Evolutionary conservation across 169 alveolate species (phyloP), one percentile per base, ranked within the genome.

Genomic region (Theileria orientalis): DNA sequence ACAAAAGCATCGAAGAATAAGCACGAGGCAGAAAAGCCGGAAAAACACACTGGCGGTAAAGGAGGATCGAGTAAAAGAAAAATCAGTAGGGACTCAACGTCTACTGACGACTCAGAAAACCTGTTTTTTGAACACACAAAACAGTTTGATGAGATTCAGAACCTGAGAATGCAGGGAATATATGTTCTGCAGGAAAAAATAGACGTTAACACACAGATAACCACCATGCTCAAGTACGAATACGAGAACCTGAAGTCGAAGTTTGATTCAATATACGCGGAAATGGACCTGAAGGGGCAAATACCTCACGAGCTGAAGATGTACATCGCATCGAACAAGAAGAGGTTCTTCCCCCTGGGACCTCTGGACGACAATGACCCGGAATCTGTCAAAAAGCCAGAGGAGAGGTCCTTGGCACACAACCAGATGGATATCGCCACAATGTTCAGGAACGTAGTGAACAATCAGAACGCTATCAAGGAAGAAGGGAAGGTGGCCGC

Each of bases 241-340:
- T 84, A 84, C 54, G 94, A 89, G 72, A 76, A 83, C 52, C 61
- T 89, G 44, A 89, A 85, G 83, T 66, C 60, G 19, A 77, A 69
- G 13, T 85, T 85, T 67, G 94, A 89, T 40, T 79, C 74, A 25
- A 25, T 89, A 47, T 89, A 82, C 54, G 63, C 79, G 11, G 91
- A 82, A 51, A 89, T 89, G 94, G 94, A 89, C 68, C 71, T 69
- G 61, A 74, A 52, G 32, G 94, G 94, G 3, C 90, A 84, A 78
- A 56, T 86, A 23, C 86, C 92, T 14, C 87, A 64, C 23, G 74
- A 82, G 41, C 47, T 82, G 44, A 68, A 69, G 41, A 32, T 66
- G 68, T 66, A 70, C 6, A 61, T 76, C 56, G 66, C 83, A 19
- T 66, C 60, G 19, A 63, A 57, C 56, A 52, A 56, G 47, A 9